These are phyloP conservation scores for Theobroma grandiflorum DNA, from an alignment of 441 rosid genomes.

Conservation along the genomic window DNA sequence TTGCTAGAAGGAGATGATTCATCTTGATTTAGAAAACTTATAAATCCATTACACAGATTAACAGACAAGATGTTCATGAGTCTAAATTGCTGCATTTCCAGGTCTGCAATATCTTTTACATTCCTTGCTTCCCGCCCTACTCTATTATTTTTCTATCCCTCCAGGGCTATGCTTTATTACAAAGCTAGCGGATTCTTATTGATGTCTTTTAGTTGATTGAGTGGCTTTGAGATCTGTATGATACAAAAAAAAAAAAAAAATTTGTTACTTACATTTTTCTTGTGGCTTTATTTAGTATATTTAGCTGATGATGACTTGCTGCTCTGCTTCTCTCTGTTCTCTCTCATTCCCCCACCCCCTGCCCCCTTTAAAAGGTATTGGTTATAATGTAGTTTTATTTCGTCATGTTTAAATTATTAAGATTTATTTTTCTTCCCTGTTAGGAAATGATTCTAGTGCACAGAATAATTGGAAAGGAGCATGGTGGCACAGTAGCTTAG, in stretches of 20 bases:
- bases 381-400: background rate
- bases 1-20: background rate
- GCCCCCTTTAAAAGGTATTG: background rate
- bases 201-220: background rate
- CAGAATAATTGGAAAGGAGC: constrained; percentile 96
- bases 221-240: background rate
- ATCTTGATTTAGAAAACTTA: background rate
- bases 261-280: background rate
- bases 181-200: constrained; percentile 16
- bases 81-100: constrained; percentile 7
- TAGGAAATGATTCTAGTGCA: constrained; percentile 91
- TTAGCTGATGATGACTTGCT: background rate
- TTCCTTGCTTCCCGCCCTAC: background rate
- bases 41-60: background rate
- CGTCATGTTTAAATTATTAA: constrained; percentile 14
- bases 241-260: background rate
- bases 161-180: background rate
- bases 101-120: background rate
- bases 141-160: background rate
- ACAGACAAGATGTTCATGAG: background rate
- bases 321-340: background rate
- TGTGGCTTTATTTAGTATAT: background rate
- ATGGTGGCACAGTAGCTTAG: constrained; percentile 94
- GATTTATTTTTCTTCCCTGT: constrained; percentile 20
- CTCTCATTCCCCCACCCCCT: background rate